Evolutionary conservation across 2,329 filamentous ascomycete species (phyloP).

Genomic region (Cytospora leucostoma): DNA sequence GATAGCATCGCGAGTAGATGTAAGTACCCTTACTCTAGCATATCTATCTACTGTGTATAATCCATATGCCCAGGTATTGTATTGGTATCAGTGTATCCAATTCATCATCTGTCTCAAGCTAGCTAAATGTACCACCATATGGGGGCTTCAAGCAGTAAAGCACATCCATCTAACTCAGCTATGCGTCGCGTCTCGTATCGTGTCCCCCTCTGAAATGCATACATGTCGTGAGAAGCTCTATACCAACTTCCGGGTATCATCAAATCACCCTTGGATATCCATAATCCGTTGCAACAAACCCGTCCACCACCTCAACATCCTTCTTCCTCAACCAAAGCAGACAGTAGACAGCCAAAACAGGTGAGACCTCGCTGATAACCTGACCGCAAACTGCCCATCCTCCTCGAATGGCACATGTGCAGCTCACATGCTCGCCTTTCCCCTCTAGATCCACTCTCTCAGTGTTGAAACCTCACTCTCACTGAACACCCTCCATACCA

Average conservation of each 20-base stretch:
- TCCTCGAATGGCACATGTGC: not conserved
- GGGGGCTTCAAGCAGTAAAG: too few species aligned
- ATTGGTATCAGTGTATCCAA: too few species aligned
- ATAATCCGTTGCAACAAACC: not conserved
- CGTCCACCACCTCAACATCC: not conserved
- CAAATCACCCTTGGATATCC: conserved; percentile 10
- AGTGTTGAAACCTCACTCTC: not conserved
- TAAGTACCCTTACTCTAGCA: too few species aligned
- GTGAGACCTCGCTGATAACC: too few species aligned
- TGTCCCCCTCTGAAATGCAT: conserved; percentile 15
- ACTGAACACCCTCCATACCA: conserved; percentile 21
- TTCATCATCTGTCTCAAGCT: too few species aligned
- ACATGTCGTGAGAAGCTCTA: conserved; percentile 7
- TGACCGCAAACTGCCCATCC: not conserved
- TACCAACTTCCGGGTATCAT: conserved; percentile 23
- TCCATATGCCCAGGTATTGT: too few species aligned
- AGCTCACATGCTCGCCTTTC: not conserved
- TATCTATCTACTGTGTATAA: too few species aligned
- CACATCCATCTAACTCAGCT: not conserved
- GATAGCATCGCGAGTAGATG: too few species aligned
- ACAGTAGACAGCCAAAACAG: not conserved
- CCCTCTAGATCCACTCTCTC: not conserved
- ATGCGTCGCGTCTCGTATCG: not conserved
- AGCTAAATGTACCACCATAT: too few species aligned
- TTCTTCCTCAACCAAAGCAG: not conserved